Percentiles rank a stretch among this genome's conserved stretches.
phyloP scores from a whole-genome alignment of 352 stramenopile genomes.

The Aphanomyces euteiches region DNA sequence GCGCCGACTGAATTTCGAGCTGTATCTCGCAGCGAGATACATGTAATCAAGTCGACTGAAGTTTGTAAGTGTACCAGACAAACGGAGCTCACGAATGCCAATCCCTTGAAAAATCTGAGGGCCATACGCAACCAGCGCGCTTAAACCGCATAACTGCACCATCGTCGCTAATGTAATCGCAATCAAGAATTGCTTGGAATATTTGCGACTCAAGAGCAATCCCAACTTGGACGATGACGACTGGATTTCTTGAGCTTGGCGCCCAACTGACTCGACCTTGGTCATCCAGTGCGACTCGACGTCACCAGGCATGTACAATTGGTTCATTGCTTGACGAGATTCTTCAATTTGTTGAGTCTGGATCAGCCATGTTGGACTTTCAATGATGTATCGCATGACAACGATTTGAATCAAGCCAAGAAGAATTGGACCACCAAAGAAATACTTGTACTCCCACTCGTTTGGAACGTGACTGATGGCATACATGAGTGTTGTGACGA shows the following conservation, averaged over 20 bases:
- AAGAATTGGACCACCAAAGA: conserved; percentile 44
- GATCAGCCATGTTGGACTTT: conserved; percentile 44
- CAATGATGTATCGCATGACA: conserved; percentile 37
- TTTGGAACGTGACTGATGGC: conserved; percentile 45
- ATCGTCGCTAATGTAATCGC: conserved; percentile 6
- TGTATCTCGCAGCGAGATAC: neutral
- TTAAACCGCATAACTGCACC: conserved; percentile 22
- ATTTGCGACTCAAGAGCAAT: conserved; percentile 35
- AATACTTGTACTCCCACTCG: conserved; percentile 46
- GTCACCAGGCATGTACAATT: conserved; percentile 35
- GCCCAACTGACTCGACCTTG: conserved; percentile 21
- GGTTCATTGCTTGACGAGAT: conserved; percentile 32
- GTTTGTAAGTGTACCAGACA: conserved; percentile 22
- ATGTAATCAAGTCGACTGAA: conserved; percentile 5
- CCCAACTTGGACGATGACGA: conserved; percentile 13
- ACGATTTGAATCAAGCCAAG: conserved; percentile 47
- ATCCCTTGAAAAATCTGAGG: conserved; percentile 4
- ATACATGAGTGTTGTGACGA: conserved; percentile 40
- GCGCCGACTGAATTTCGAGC: neutral
- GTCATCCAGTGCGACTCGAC: conserved; percentile 31
- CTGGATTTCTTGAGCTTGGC: neutral
- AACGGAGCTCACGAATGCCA: conserved; percentile 17
- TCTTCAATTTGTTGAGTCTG: conserved; percentile 35
- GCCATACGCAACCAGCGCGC: conserved; percentile 21
- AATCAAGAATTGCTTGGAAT: conserved; percentile 26